Base-by-base conservation (phyloP, 352 stramenopile species). In the Phytophthora meadii region DNA sequence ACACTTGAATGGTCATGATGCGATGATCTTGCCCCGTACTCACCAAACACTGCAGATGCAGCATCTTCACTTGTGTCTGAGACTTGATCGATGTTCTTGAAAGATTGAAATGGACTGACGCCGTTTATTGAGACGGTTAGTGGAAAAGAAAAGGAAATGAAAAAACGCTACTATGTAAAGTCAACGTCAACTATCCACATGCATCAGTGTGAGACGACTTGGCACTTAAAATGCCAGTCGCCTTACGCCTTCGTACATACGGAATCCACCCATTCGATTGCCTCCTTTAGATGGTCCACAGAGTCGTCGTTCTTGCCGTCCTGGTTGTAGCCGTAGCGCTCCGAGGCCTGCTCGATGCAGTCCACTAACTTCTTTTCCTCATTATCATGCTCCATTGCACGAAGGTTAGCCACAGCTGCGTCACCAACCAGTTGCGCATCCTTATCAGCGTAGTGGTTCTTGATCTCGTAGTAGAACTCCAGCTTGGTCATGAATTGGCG, bases 391-490 rank as follows among this genome's bases (percentile, higher is more conserved):
- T 65, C 49, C 15, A 60, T 46, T 1, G 70, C 57, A n/a, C 67
- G 70, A 41, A 82, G 45, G 5, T 57, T 60, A 2, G 55, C 48
- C 8, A 61, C 61, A 17, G 65, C 61, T 8, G 58, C 68, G 15
- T 71, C 36, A 2, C 72, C 70, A 19, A 76, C 48, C 22, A 74
- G 24, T 5, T 71, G 27, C 0, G 51, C 55, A 25, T 55, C 60
- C 25, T 69, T 34, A 17, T 32, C 15, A 24, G 56, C 27, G 52
- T 72, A 80, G 44, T 75, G 67, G 51, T 77, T 70, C 42, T 77
- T 77, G 65, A 84, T 81, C 58, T 77, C 68, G 52, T 76, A 80
- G 69, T 80, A 84, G 47, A 84, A 82, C 45, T 82, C 76, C 14
- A 80, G 49, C 62, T 84, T 84, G 14, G 76, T 80, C 73, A 82